A percentile compares a stretch with the other conserved stretches of the same genome.
phyloP scores from a whole-genome alignment of 2,329 filamentous ascomycete genomes.

The Leptodontidium sp. region DNA sequence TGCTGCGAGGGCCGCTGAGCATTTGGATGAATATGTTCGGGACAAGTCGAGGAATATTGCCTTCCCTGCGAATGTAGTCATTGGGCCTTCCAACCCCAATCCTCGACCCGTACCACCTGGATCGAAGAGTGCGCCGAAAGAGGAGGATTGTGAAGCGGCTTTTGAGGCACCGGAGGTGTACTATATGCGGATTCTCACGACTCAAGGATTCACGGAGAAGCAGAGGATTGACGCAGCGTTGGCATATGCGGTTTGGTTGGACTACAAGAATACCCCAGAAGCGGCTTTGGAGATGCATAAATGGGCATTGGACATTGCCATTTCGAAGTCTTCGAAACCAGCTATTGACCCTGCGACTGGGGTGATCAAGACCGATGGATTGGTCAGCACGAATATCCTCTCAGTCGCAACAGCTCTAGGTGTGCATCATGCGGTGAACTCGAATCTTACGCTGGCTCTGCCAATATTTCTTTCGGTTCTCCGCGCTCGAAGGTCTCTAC shows the following conservation, averaged over 20 bases:
- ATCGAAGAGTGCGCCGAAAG: conserved; percentile 68
- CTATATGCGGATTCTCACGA: conserved; percentile 84
- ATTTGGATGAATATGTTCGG: conserved; percentile 79
- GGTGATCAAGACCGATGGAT: conserved; percentile 65
- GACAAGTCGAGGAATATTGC: conserved; percentile 72
- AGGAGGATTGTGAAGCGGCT: conserved; percentile 77
- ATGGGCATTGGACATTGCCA: conserved; percentile 79
- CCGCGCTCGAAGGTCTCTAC: conserved; percentile 74
- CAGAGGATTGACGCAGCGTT: conserved; percentile 85
- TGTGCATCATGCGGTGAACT: conserved; percentile 76
- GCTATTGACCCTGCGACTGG: conserved; percentile 70
- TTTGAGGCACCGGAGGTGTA: conserved; percentile 77
- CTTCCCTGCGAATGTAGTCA: conserved; percentile 76
- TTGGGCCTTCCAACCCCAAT: conserved; percentile 83
- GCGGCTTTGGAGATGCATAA: conserved; percentile 76
- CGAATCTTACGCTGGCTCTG: conserved; percentile 73
- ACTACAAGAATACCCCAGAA: conserved; percentile 73
- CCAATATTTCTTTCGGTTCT: conserved; percentile 88
- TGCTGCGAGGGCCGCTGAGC: conserved; percentile 78
- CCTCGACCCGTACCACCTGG: conserved; percentile 76
- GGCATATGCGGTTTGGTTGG: conserved; percentile 84
- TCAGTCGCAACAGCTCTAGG: conserved; percentile 79
- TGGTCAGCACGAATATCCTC: conserved; percentile 77
- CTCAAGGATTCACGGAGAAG: conserved; percentile 77
- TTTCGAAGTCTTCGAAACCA: conserved; percentile 52